Base-by-base conservation (phyloP, 2,329 filamentous ascomycete species). In the Cordyceps farinosa region DNA sequence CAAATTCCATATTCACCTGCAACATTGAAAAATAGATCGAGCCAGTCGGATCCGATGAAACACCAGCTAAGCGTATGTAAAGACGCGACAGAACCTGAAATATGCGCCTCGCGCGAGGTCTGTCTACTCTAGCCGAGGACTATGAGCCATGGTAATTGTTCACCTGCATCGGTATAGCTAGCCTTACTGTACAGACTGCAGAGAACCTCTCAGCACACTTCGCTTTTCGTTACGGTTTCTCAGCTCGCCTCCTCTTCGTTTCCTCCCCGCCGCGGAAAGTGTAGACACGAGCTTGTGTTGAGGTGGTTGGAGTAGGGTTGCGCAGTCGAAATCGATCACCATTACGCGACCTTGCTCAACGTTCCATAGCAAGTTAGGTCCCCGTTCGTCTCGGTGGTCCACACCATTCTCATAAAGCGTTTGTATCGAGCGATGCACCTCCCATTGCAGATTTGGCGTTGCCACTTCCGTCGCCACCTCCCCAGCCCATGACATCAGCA, bases 401-500 rank as follows among this genome's bases (percentile, higher is more conserved):
- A 70, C 64, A 36, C 67, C 66, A 58, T 65, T 61, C 22, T 40
- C 48, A 51, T 52, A 57, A 32, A 70, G 44, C 17, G 36, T 60
- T 53, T 63, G 59, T 53, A 51, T 63, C 11, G 66, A 69, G 11
- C 62, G 65, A 48, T 45, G 47, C 48, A 58, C 56, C 54, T 67
- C 55, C 27, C 48, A 30, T 44, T 6, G 4, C 9, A 61, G 40
- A 40, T 65, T n/a, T n/a, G 42, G 17, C 45, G n/a, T 17, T 27
- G 17, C 30, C 29, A 22, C 53, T 9, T 51, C 52, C 38, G 34
- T 32, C 55, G 34, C 57, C 56, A 67, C 9, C 9, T 34, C 65
- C 34, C 69, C 68, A 8, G 30, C 66, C 69, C 69, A 70, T 38
- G 67, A 68, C 68, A 71, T 69, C 15, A 71, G 65, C 68, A 71